Evolutionary conservation across 495 filamentous ascomycete genomes (phyloP).

Genomic region (Talaromyces ruber): DNA sequence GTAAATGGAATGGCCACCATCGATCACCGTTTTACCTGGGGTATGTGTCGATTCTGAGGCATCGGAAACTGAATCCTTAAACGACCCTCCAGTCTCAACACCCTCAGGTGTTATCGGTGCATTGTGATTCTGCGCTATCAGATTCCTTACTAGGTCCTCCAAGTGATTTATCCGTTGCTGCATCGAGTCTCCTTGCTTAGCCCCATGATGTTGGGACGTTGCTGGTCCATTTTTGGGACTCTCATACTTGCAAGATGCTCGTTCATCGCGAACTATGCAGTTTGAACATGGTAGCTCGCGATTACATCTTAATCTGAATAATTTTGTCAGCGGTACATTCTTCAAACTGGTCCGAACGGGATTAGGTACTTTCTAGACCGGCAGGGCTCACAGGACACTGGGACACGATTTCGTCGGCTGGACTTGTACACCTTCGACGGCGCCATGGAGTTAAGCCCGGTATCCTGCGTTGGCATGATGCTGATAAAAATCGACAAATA

Average conservation of each 20-base stretch:
- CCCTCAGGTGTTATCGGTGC: neutral
- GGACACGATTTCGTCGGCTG: constrained; percentile 3
- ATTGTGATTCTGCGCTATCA: neutral
- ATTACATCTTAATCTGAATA: constrained; percentile 2
- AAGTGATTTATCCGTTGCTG: constrained; percentile 4
- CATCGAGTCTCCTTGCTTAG: neutral
- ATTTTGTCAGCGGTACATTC: neutral
- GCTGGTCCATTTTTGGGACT: neutral
- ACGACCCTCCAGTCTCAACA: neutral
- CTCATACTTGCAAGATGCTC: constrained; percentile 2
- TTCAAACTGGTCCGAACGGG: neutral
- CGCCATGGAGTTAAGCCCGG: neutral
- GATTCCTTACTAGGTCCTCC: constrained; percentile 1
- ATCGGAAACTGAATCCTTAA: neutral
- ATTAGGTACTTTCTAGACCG: constrained; percentile 1
- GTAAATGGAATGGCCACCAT: constrained; percentile 2
- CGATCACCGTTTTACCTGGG: neutral
- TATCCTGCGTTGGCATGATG: neutral
- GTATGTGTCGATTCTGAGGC: neutral
- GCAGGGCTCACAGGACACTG: constrained; percentile 5
- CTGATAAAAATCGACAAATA: neutral
- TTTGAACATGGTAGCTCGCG: constrained; percentile 3
- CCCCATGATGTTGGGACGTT: neutral
- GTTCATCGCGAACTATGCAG: neutral
- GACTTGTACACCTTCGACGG: neutral